phyloP scores from a whole-genome alignment of 768 basidiomycete species.

The Amanita thiersii region DNA sequence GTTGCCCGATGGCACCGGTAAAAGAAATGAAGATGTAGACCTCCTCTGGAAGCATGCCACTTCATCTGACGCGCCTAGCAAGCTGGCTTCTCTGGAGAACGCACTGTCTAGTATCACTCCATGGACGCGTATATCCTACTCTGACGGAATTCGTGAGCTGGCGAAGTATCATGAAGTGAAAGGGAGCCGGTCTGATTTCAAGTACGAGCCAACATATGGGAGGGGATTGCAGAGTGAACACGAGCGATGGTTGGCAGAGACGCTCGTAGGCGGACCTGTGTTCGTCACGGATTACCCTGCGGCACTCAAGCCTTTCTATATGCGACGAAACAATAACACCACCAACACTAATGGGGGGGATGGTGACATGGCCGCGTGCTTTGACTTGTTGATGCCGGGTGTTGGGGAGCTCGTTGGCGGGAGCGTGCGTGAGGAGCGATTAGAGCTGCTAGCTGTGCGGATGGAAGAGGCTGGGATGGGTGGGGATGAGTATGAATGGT shows the following conservation, averaged over 20 bases:
- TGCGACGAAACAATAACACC: slow-evolving; percentile 51
- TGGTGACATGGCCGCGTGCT: slow-evolving; percentile 75
- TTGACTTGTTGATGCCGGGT: slow-evolving; percentile 85
- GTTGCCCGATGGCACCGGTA: slow-evolving; percentile 11
- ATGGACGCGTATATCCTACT: slow-evolving; percentile 77
- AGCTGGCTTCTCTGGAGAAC: slow-evolving; percentile 24
- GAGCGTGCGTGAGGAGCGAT: slow-evolving; percentile 77
- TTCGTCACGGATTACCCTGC: slow-evolving; percentile 91
- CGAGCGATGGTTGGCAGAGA: slow-evolving; percentile 82
- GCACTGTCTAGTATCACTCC: slow-evolving; percentile 24
- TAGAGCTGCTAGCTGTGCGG: slow-evolving; percentile 37
- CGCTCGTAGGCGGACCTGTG: slow-evolving; percentile 61
- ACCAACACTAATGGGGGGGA: slow-evolving; percentile 19
- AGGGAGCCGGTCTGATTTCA: slow-evolving; percentile 33
- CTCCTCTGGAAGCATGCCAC: slow-evolving; percentile 29
- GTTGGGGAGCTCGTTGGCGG: slow-evolving; percentile 91
- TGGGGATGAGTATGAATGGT: slow-evolving; percentile 56
- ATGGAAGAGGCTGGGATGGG: slow-evolving; percentile 34
- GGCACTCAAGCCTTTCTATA: slow-evolving; percentile 89
- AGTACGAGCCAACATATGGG: slow-evolving; percentile 60
- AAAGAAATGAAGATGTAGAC: slow-evolving; percentile 19
- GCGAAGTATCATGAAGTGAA: slow-evolving; percentile 23
- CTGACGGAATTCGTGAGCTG: slow-evolving; percentile 61
- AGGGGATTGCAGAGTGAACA: slow-evolving; percentile 78
- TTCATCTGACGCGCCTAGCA: slow-evolving; percentile 21